Base-by-base conservation (phyloP, 768 basidiomycete species). In the Omphalotus guepiniiformis region DNA sequence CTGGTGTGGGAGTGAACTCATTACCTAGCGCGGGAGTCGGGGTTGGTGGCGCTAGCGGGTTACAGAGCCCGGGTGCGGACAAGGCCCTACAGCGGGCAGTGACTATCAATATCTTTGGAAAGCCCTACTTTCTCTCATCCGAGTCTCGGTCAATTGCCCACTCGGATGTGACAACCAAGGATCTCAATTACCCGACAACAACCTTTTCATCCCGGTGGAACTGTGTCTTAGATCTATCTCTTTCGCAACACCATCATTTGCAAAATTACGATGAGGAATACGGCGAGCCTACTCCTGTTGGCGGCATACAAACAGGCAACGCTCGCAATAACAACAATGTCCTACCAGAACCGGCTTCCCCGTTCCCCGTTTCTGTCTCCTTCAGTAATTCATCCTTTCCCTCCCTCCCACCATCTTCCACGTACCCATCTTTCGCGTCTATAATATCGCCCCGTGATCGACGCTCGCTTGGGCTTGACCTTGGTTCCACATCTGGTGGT, bases 131-230 rank as follows among this genome's bases (percentile, higher is more conserved):
- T 71, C 30, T n/a, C n/a, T n/a, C n/a, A n/a, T n/a, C n/a, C n/a
- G n/a, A n/a, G n/a, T n/a, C n/a, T n/a, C n/a, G n/a, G 9, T 9
- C 30, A n/a, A 32, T 9, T 32, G n/a, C 58, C 28, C 7, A 40
- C 26, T 15, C 11, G n/a, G 23, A 22, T 18, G 8, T n/a, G 57
- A 8, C 43, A 66, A 3, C 50, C 59, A 19, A 28, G 2, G 18
- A 1, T 22, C 30, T 54, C 6, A 46, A 58, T 1, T 89, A 83
- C 54, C 90, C 87, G 0, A 90, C 93, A 6, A 69, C 67, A 11
- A 72, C 80, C 0, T 96, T 93, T 63, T 79, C 83, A 0, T 93
- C 93, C 1, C 72, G 84, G 25, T 96, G 93, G 93, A 95, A 91
- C 54, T 93, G 91, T 54, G 71, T 89, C 1, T 79, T 96, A 16